phyloP scores from a whole-genome alignment of 2,329 filamentous ascomycete species.

The Davidsoniella australis region DNA sequence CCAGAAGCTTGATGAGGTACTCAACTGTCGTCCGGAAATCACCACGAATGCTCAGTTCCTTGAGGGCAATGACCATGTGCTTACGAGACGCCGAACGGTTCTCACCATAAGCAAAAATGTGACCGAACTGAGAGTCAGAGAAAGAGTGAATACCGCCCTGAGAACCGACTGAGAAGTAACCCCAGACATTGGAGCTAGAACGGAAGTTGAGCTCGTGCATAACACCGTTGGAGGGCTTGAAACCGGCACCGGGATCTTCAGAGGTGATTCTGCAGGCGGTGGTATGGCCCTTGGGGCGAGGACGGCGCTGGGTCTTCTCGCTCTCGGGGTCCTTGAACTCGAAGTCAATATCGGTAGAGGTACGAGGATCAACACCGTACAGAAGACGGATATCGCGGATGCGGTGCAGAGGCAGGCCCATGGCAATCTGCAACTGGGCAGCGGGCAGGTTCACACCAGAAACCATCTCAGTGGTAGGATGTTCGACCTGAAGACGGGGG shows the following conservation, averaged over 20 bases:
- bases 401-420: constrained; percentile 91
- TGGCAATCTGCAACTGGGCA: constrained; percentile 94
- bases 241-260: constrained; percentile 94
- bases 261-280: constrained; percentile 98
- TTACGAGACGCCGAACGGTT: constrained; percentile 91
- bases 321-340: constrained; percentile 82
- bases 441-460: constrained; percentile 93
- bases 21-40: constrained; percentile 98
- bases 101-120: constrained; percentile 98
- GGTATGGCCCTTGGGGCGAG: constrained; percentile 87
- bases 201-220: constrained; percentile 99
- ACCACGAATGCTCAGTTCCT: constrained; percentile 97
- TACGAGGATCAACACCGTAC: constrained; percentile 87
- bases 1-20: constrained; percentile 95
- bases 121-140: constrained; percentile 96
- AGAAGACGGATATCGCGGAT: constrained; percentile 91
- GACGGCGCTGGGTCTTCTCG: constrained; percentile 68
- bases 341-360: constrained; percentile 79
- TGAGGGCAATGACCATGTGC: constrained; percentile 97
- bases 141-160: constrained; percentile 97
- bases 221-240: constrained; percentile 97
- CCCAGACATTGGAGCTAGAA: constrained; percentile 97
- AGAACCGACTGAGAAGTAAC: constrained; percentile 97
- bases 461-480: constrained; percentile 98
- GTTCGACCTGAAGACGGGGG: constrained; percentile 97